Conservation (phyloP, 345 rosid genomes). For the Citrus australasica region DNA sequence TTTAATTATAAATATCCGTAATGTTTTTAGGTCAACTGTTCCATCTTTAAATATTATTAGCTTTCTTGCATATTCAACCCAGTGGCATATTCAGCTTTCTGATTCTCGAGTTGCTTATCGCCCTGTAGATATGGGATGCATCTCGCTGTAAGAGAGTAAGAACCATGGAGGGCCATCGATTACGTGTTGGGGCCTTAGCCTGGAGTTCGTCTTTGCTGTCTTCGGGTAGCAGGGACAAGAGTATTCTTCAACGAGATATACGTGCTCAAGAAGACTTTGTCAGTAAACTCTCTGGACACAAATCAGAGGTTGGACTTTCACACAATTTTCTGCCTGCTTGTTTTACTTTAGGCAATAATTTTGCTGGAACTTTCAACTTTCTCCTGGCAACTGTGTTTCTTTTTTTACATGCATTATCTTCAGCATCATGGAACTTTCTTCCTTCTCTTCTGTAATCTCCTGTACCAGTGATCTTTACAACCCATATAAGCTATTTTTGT, state of each 20-base stretch:
- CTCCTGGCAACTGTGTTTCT: not conserved
- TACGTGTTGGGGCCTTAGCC: slow-evolving; percentile 90
- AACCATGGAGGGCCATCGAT: slow-evolving; percentile 95
- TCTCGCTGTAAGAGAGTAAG: slow-evolving; percentile 71
- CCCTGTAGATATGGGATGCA: slow-evolving; percentile 87
- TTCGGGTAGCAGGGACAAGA: slow-evolving; percentile 98
- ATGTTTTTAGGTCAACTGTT: not conserved
- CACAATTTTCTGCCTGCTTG: not conserved
- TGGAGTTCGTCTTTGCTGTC: slow-evolving; percentile 88
- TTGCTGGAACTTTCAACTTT: not conserved
- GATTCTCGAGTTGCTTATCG: not conserved
- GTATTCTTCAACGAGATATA: slow-evolving; percentile 85
- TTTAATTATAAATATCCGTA: not conserved
- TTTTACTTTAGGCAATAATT: not conserved
- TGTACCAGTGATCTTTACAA: not conserved
- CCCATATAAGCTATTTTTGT: not conserved
- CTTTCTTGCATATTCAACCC: not conserved
- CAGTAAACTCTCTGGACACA: slow-evolving; percentile 91
- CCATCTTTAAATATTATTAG: not conserved
- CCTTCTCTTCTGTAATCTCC: not conserved
- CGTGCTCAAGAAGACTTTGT: slow-evolving; percentile 74
- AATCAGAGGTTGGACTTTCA: slow-evolving; percentile 68
- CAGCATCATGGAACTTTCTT: slow-evolving; percentile 9
- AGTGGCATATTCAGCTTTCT: not conserved
- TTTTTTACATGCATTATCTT: not conserved